phyloP scores from a whole-genome alignment of 805 yeast species.

The Saccharomyces mikatae region DNA sequence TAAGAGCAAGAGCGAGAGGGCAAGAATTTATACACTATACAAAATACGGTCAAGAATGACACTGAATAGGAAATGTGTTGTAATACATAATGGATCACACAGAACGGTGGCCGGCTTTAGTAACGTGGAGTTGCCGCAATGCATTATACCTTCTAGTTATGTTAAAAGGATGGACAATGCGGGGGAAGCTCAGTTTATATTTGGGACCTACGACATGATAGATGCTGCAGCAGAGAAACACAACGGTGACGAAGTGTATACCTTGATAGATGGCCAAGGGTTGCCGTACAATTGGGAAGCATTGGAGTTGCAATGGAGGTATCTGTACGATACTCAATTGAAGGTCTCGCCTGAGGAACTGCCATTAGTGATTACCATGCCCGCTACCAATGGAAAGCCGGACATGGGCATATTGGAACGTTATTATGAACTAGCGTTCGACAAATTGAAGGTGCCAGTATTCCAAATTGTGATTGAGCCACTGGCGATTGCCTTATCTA shows the following conservation, averaged over 20 bases:
- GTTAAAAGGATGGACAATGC: conserved; percentile 26
- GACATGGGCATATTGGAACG: conserved; percentile 41
- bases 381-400: conserved; percentile 15
- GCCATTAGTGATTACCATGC: conserved; percentile 49
- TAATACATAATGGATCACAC: conserved; percentile 60
- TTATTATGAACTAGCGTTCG: conserved; percentile 67
- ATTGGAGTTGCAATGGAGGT: conserved; percentile 57
- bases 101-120: conserved; percentile 66
- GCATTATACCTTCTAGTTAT: conserved; percentile 51
- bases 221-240: conserved; percentile 9
- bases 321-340: conserved; percentile 46
- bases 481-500: conserved; percentile 66
- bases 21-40: not conserved
- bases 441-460: conserved; percentile 63
- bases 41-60: conserved; percentile 2
- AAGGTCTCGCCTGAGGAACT: conserved; percentile 49
- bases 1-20: not conserved
- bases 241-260: conserved; percentile 32
- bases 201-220: conserved; percentile 26
- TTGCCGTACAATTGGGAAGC: conserved; percentile 67
- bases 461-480: conserved; percentile 72
- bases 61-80: conserved; percentile 42
- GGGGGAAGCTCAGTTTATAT: conserved; percentile 10
- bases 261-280: conserved; percentile 52
- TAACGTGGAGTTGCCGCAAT: conserved; percentile 51